Base-by-base conservation (phyloP, 2,329 filamentous ascomycete species). In the Metarhizium album region DNA sequence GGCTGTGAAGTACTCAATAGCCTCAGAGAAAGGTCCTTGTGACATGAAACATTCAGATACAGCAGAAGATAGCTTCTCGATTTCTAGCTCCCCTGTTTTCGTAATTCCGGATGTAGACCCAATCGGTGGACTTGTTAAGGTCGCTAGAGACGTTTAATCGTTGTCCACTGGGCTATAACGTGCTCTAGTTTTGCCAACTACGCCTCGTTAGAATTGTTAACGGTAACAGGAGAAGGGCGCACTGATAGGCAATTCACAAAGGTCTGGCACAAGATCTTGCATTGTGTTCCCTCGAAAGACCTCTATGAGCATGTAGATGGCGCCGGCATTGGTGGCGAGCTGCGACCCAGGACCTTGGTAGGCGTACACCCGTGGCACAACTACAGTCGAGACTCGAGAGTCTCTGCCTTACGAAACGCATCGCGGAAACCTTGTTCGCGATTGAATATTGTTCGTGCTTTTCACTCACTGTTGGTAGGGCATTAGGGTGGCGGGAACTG, bases 231-330 rank as follows among this genome's bases (percentile, higher is more conserved):
- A 14, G 37, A 33, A 42, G 16, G 37, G 2, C 3, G 42, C 3
- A 56, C 56, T 42, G 37, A 62, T 58, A 11, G 57, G 49, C 14
- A 62, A 40, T 24, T 42, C 42, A 29, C 50, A 60, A n/a, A 61
- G 50, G 42, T 58, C 51, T 9, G 45, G 46, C 22, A 22, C 51
- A 2, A 57, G n/a, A 46, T 60, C 58, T 38, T 58, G 50, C 23
- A 61, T 20, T 1, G 53, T 57, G 37, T 60, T 61, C 2, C 57
- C 59, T 31, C 55, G 53, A 45, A 61, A 62, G 7, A 57, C 60
- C 54, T 61, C 57, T 4, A 62, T 51, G 9, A 63, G 56, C 59
- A 62, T 62, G 46, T 62, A 63, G 1, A 38, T 2, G n/a, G 56
- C 56, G 2, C 60, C 60, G 3, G 47, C 57, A 16, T 54, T 35